Evolutionary conservation across 495 filamentous ascomycete genomes (phyloP), one percentile per base, ranked within the genome.

Genomic region (Cercophora sp.): DNA sequence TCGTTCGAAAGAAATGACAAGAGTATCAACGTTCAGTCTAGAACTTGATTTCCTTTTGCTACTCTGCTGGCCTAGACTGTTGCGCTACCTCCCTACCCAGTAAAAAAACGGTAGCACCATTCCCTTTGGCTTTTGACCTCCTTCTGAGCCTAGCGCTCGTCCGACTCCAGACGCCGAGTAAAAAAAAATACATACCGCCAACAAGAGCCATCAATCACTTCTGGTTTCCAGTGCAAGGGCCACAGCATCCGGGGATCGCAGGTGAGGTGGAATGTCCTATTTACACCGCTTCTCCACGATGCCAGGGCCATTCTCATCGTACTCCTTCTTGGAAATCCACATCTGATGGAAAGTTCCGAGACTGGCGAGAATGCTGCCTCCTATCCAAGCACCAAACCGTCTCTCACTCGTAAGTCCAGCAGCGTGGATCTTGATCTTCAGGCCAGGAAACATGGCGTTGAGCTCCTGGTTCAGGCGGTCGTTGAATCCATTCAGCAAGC

Each of bases 261-360:
- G n/a, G n/a, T n/a, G n/a, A 43, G 3, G 4, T 22, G 5, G 11
- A 20, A 42, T 43, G 4, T 5, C 4, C 59, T 79, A 89, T 71
- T 86, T 88, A 66, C 86, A 89, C 52, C 86, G 75, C 78, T 88
- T 89, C 75, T 89, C 86, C 15, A 89, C 83, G 56, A 89, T 83
- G 9, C 74, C 75, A 0, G 76, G 60, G 10, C 86, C 86, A 65
- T 86, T 85, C 71, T 90, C 86, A 53, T 87, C 84, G 68, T 89
- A 90, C 75, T 90, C 86, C 71, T 87, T 86, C 66, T 74, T 83
- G 15, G 85, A 89, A 56, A 99, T 91, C 93, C 93, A 99, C 87
- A 97, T 88, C 65, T 96, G 92, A 74, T 99, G 93, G 70, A 99
- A 99, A n/a, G 89, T 96, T 8, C 94, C 94, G 74, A 99, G 69